Evolutionary conservation across 2,329 filamentous ascomycete genomes (phyloP), one percentile per base, ranked within the genome.

Genomic region (Ceratocystis diversiconidia): DNA sequence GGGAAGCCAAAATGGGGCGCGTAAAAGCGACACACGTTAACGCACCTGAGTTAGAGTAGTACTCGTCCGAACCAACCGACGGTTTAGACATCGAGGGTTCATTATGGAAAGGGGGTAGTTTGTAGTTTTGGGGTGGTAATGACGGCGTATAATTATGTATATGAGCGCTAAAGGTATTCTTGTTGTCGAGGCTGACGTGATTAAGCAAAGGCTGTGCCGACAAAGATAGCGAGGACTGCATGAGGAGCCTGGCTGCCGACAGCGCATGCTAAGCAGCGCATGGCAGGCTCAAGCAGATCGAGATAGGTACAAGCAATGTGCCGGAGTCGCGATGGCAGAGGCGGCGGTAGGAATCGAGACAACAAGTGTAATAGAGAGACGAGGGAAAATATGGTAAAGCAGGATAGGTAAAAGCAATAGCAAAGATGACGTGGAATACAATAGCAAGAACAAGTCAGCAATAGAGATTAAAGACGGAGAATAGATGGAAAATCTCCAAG

Each of bases 21-120:
- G 48, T 52, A 52, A 10, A 25, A n/a, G 44, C 57, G 1, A 57
- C n/a, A 52, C 5, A 15, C 17, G 30, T 50, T 28, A 62, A 48
- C 71, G 43, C 70, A 85, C 85, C 84, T 76, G 85, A 76, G 70
- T 87, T 84, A 65, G 82, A 82, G 70, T 87, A 85, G 70, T 80
- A 81, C 15, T 75, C 72, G 36, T 78, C 76, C 52, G 69, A 70
- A 62, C 67, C 69, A 50, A 68, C 69, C 57, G 69, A 68, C 60
- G 69, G 67, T 63, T 71, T 69, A 43, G 65, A 61, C 65, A 67
- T 67, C 3, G 62, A 57, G 52, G 41, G 55, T 32, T 67, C 65
- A 67, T 67, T 30, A 48, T 65, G 63, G 43, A 60, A 52, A n/a
- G 52, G 50, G 44, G 7, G 5, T 12, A n/a, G 44, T 19, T 36